These are phyloP conservation scores for Osmanthus fragrans DNA, from an alignment of 257 asterid species.

Conservation along the genomic window DNA sequence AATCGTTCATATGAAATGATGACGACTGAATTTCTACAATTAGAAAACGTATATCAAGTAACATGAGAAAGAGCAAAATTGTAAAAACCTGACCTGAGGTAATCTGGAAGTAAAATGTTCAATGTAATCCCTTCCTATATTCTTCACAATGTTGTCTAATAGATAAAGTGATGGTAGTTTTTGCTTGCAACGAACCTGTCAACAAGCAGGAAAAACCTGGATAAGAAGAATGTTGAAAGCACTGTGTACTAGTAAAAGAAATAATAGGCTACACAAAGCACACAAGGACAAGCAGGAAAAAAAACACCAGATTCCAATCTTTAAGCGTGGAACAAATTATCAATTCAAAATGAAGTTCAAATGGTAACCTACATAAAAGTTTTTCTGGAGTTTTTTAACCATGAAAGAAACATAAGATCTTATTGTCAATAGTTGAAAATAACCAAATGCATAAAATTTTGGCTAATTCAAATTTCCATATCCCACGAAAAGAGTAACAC, in stretches of 20 bases:
- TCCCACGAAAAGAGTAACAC: background rate
- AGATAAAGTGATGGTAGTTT: conserved; percentile 92
- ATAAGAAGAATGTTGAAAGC: background rate
- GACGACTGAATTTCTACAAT: background rate
- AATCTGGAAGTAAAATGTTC: conserved; percentile 65
- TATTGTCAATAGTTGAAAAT: background rate
- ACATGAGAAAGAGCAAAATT: conserved; percentile 12
- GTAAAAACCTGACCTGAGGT: conserved; percentile 66
- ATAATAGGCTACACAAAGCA: conserved; percentile 5
- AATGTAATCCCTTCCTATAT: conserved; percentile 90
- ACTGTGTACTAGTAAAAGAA: conserved; percentile 2
- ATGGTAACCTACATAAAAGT: conserved; percentile 8
- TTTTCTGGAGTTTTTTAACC: background rate
- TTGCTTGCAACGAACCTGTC: conserved; percentile 85
- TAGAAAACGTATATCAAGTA: background rate
- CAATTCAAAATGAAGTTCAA: conserved; percentile 10
- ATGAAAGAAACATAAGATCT: background rate
- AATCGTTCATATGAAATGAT: too few species aligned
- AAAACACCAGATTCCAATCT: conserved; percentile 15
- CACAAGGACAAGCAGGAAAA: background rate
- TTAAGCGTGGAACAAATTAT: conserved; percentile 3
- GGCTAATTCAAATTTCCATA: background rate
- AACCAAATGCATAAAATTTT: background rate
- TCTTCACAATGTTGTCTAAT: conserved; percentile 95
- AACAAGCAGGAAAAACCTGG: conserved; percentile 31